Conservation (phyloP, 202 grass and related monocot species). For the Musa balbisiana region DNA sequence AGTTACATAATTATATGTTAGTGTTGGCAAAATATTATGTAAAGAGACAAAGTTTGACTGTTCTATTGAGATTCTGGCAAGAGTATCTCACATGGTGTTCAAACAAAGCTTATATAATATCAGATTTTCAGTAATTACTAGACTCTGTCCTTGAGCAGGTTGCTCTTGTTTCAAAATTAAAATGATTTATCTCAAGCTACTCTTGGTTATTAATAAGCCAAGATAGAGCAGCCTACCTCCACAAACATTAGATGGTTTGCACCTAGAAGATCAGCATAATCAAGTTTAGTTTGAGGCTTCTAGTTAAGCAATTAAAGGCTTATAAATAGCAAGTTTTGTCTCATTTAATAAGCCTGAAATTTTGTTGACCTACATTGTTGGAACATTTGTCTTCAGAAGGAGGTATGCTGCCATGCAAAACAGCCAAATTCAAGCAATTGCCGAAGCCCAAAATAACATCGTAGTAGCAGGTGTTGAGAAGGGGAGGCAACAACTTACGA, state of each 20-base stretch:
- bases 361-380: neutral
- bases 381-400: slow-evolving; percentile 39
- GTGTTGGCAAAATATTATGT: no score
- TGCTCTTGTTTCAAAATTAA: no score
- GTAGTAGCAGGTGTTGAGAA: slow-evolving; percentile 21
- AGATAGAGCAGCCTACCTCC: neutral
- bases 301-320: neutral
- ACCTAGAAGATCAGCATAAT: neutral
- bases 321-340: neutral
- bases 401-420: slow-evolving; percentile 64
- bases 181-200: no score
- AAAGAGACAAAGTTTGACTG: neutral
- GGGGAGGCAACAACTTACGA: slow-evolving; percentile 31
- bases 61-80: neutral
- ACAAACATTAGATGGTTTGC: neutral
- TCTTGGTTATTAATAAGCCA: no score
- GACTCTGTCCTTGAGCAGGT: no score
- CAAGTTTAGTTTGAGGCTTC: neutral
- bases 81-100: no score
- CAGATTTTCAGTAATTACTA: no score
- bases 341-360: neutral
- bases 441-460: slow-evolving; percentile 23
- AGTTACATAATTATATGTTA: no score
- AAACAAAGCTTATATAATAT: no score
- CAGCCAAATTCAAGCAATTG: slow-evolving; percentile 33